Evolutionary conservation across 768 basidiomycete species (phyloP).

Genomic region (Trametes villosa): DNA sequence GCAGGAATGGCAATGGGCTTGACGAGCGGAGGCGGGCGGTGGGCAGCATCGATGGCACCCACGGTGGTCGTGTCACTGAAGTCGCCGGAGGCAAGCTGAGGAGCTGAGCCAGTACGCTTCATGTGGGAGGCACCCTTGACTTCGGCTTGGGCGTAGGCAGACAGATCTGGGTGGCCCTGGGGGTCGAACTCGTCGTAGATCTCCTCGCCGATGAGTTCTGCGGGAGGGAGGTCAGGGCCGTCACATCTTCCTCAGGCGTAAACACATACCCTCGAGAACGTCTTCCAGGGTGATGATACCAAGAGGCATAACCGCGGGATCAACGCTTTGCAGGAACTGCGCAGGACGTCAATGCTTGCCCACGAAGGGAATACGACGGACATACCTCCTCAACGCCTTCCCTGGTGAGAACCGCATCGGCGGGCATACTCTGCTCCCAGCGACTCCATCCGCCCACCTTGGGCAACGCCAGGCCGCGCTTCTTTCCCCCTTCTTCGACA

Average conservation of each 20-base stretch:
- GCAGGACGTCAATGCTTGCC: neutral
- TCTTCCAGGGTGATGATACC: conserved; percentile 95
- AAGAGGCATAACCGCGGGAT: conserved; percentile 81
- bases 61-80: conserved; percentile 4
- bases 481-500: conserved; percentile 32
- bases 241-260: no score
- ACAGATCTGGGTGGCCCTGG: conserved; percentile 52
- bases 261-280: conserved; percentile 74
- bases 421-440: conserved; percentile 83
- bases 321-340: conserved; percentile 80
- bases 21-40: conserved; percentile 18
- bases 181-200: conserved; percentile 91
- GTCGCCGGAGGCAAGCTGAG: conserved; percentile 22
- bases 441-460: conserved; percentile 41
- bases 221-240: neutral
- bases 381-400: conserved; percentile 74
- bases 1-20: conserved; percentile 29
- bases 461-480: conserved; percentile 15
- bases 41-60: neutral
- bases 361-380: neutral
- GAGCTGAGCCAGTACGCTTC: conserved; percentile 26
- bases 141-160: conserved; percentile 25
- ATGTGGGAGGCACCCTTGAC: conserved; percentile 19
- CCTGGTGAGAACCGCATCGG: conserved; percentile 82
- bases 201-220: conserved; percentile 91